Evolutionary conservation across 768 basidiomycete species (phyloP).

Genomic region (Lactarius deliciosus): DNA sequence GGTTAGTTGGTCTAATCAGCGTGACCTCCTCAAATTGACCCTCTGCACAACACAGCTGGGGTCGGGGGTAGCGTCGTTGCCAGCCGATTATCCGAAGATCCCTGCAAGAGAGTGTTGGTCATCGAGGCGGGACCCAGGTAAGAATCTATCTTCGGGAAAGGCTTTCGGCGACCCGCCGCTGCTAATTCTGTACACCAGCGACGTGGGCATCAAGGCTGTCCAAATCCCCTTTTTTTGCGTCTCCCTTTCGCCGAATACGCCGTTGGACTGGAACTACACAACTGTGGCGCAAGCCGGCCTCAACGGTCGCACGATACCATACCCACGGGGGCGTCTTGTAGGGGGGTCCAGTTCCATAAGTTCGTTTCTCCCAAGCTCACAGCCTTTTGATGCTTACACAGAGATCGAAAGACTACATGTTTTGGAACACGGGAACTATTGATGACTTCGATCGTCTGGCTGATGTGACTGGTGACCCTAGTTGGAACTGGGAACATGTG

Average conservation of each 20-base stretch:
- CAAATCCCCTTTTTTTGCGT: slow-evolving; percentile 30
- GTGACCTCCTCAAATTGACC: background rate
- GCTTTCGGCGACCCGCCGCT: background rate
- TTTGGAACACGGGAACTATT: slow-evolving; percentile 28
- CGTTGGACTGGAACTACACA: slow-evolving; percentile 36
- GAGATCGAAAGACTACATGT: slow-evolving; percentile 25
- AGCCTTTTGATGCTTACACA: slow-evolving; percentile 21
- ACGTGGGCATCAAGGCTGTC: slow-evolving; percentile 22
- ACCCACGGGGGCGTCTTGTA: slow-evolving; percentile 33
- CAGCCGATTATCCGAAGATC: slow-evolving; percentile 41
- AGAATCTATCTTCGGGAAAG: background rate
- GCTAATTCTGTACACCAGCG: slow-evolving; percentile 15
- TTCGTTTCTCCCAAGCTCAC: slow-evolving; percentile 19
- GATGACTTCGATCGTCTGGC: slow-evolving; percentile 30
- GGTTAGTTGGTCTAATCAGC: slow-evolving; percentile 1
- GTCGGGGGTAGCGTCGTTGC: slow-evolving; percentile 42
- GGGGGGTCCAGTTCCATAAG: slow-evolving; percentile 35
- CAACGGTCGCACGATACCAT: slow-evolving; percentile 28
- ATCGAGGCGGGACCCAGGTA: slow-evolving; percentile 31
- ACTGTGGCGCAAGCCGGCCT: slow-evolving; percentile 31
- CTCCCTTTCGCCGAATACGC: slow-evolving; percentile 26
- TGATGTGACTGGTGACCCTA: slow-evolving; percentile 20
- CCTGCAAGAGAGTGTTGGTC: slow-evolving; percentile 39
- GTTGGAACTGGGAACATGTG: slow-evolving; percentile 22
- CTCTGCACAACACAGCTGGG: slow-evolving; percentile 34